Percentiles rank a stretch among this genome's conserved stretches.
phyloP scores from a whole-genome alignment of 75 land plant species.

The Pseudotsuga menziesii region DNA sequence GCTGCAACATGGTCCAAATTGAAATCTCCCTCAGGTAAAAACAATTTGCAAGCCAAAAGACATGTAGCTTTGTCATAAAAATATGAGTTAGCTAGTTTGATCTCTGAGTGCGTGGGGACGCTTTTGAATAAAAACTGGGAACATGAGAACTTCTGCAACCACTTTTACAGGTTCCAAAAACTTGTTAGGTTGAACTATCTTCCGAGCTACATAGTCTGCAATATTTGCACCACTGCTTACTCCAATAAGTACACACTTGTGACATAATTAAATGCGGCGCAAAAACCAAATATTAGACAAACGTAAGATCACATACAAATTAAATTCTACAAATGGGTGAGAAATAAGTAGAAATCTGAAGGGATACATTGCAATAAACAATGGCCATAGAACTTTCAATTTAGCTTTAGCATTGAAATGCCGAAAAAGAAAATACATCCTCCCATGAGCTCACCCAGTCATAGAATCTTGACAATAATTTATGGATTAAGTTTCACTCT shows the following conservation, averaged over 20 bases:
- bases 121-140: slow-evolving; percentile 70
- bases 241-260: slow-evolving; percentile 82
- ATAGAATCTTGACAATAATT: neutral
- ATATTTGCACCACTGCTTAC: slow-evolving; percentile 84
- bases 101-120: slow-evolving; percentile 74
- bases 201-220: slow-evolving; percentile 77
- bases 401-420: neutral
- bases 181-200: slow-evolving; percentile 54
- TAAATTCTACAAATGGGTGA: neutral
- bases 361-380: too few species aligned
- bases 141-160: slow-evolving; percentile 82
- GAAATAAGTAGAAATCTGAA: neutral
- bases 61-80: slow-evolving; percentile 80
- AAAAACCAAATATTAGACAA: neutral
- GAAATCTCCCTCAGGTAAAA: slow-evolving; percentile 69
- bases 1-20: slow-evolving; percentile 71
- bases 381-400: neutral
- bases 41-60: slow-evolving; percentile 75
- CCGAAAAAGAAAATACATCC: neutral
- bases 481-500: neutral
- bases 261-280: slow-evolving; percentile 4
- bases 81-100: slow-evolving; percentile 79
- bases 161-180: slow-evolving; percentile 73
- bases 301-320: neutral
- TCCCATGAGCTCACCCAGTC: neutral